Evolutionary conservation across 129 eudicot species (phyloP).

Genomic region (Glebionis coronaria): DNA sequence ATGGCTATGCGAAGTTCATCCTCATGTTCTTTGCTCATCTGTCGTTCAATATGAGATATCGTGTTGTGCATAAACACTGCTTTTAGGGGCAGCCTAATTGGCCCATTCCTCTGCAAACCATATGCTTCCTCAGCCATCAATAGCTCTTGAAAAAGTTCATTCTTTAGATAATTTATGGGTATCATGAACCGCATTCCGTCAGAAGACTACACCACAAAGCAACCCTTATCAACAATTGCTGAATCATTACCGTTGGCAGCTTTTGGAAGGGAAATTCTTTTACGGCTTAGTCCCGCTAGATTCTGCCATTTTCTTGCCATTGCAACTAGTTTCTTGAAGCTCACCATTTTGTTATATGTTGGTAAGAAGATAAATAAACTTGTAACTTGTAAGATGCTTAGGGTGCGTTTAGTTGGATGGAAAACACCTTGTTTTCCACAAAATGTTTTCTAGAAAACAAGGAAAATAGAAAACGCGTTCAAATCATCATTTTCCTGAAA

Average conservation of each 20-base stretch:
- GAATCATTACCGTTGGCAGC: not conserved
- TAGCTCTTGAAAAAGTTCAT: slow-evolving; percentile 24
- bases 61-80: slow-evolving; percentile 25
- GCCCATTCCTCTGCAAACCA: slow-evolving; percentile 29
- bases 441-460: no score
- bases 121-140: slow-evolving; percentile 42
- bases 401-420: no score
- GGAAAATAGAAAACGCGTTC: no score
- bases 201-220: slow-evolving; percentile 33
- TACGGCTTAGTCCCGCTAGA: slow-evolving; percentile 11
- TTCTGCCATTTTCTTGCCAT: slow-evolving; percentile 52
- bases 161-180: slow-evolving; percentile 26
- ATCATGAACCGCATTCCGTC: slow-evolving; percentile 25
- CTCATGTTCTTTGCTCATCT: no score
- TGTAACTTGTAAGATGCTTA: slow-evolving; percentile 5
- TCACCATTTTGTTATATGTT: slow-evolving; percentile 33
- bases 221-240: slow-evolving; percentile 25
- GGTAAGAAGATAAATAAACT: not conserved
- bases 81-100: slow-evolving; percentile 36
- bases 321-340: slow-evolving; percentile 40
- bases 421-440: no score
- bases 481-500: no score
- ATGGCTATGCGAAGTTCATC: not conserved
- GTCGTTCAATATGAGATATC: not conserved
- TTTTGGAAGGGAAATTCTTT: slow-evolving; percentile 10